These are phyloP conservation scores for Penicillium hesseltinei DNA, from an alignment of 2,329 filamentous ascomycete genomes.

Conservation along the genomic window DNA sequence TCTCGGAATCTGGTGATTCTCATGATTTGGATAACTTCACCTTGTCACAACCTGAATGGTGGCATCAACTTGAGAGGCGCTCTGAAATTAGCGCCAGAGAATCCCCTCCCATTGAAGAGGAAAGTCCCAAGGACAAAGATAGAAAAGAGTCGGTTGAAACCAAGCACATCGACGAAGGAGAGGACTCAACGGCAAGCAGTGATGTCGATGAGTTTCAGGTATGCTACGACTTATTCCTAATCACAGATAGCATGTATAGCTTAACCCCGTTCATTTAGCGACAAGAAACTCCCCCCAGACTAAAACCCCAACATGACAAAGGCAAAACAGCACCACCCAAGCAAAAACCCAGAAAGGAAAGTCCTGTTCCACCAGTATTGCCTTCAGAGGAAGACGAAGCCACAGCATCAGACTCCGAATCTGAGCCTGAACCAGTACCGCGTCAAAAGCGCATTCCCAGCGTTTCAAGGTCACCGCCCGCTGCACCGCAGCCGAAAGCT, in stretches of 20 bases:
- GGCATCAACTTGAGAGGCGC: slow-evolving; percentile 26
- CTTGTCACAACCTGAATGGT: slow-evolving; percentile 33
- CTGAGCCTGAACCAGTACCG: slow-evolving; percentile 12
- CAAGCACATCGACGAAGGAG: slow-evolving; percentile 16
- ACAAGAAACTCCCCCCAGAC: slow-evolving; percentile 37
- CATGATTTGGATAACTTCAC: slow-evolving; percentile 14
- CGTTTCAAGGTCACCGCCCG: neutral
- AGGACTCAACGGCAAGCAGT: slow-evolving; percentile 25
- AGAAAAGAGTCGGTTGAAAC: neutral
- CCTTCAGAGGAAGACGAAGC: slow-evolving; percentile 16
- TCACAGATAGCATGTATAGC: neutral
- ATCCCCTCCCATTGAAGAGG: slow-evolving; percentile 2
- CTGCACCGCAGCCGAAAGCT: neutral
- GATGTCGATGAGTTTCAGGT: slow-evolving; percentile 43
- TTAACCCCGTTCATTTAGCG: slow-evolving; percentile 24
- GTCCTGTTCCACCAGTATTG: slow-evolving; percentile 5
- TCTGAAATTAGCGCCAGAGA: slow-evolving; percentile 3
- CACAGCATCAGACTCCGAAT: slow-evolving; percentile 19
- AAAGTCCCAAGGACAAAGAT: neutral
- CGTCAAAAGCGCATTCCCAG: slow-evolving; percentile 1
- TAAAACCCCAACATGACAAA: slow-evolving; percentile 18
- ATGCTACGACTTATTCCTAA: slow-evolving; percentile 11
- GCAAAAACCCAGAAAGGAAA: slow-evolving; percentile 8
- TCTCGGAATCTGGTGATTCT: slow-evolving; percentile 14
- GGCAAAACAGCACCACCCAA: neutral